Evolutionary conservation across 345 rosid species (phyloP).

Genomic region (Durio zibethinus): DNA sequence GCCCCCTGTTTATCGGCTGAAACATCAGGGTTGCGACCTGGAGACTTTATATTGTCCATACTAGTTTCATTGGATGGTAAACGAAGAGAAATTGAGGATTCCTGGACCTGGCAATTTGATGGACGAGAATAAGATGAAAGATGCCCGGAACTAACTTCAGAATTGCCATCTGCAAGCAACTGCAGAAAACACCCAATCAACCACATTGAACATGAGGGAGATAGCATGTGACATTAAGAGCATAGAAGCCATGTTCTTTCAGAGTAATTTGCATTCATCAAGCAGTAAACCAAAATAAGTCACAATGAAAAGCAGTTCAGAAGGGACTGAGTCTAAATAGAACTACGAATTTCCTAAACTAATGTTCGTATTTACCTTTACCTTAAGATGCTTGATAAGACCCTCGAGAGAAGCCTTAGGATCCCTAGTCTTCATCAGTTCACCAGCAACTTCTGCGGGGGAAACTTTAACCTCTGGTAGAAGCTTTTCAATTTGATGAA

Average conservation of each 20-base stretch:
- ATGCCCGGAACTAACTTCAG: not conserved
- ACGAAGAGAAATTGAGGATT: not conserved
- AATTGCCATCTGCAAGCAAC: conserved; percentile 4
- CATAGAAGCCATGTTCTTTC: not conserved
- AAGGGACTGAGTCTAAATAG: not conserved
- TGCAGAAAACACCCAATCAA: not conserved
- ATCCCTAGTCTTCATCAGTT: conserved; percentile 31
- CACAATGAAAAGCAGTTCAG: not conserved
- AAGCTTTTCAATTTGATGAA: conserved; percentile 23
- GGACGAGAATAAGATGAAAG: not conserved
- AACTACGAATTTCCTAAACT: not conserved
- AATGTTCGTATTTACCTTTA: conserved; percentile 21
- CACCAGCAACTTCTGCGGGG: conserved; percentile 45
- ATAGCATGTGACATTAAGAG: not conserved
- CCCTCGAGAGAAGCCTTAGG: conserved; percentile 16
- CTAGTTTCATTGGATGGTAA: not conserved
- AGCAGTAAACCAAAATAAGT: not conserved
- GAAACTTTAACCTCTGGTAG: conserved; percentile 27
- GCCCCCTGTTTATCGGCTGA: not conserved
- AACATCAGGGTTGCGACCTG: not conserved
- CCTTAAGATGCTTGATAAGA: conserved; percentile 29
- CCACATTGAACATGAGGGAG: not conserved
- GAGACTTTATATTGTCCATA: not conserved
- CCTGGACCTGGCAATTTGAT: not conserved
- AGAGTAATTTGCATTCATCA: not conserved